These are phyloP conservation scores for Strobilomyces confusus DNA, from an alignment of 768 basidiomycete species.

Conservation along the genomic window DNA sequence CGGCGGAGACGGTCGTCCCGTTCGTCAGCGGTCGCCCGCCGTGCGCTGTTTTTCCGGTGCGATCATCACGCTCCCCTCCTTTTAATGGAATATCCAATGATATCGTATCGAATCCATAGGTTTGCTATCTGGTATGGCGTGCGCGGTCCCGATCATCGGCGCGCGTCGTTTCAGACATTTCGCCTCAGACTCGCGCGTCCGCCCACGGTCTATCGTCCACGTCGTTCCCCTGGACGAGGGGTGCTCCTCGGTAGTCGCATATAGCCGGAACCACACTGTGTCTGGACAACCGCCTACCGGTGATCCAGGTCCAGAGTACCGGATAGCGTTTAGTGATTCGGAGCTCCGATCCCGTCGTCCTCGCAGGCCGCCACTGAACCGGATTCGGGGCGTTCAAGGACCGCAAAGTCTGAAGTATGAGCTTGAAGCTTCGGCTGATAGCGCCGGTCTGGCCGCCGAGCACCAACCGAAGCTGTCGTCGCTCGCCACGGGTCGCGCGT, in stretches of 20 bases:
- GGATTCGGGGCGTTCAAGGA: not conserved
- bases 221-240: too few relatives aligned
- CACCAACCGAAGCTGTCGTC: not conserved
- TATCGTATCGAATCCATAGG: not conserved
- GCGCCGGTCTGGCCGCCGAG: not conserved
- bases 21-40: not conserved
- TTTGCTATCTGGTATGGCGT: not conserved
- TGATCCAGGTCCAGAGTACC: too few relatives aligned
- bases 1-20: not conserved
- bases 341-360: not conserved
- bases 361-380: not conserved
- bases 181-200: too few relatives aligned
- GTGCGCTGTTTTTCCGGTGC: not conserved
- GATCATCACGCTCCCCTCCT: slow-evolving; percentile 2
- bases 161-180: not conserved
- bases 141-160: not conserved
- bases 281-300: too few relatives aligned
- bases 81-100: not conserved
- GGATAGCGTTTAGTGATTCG: too few relatives aligned
- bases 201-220: not conserved
- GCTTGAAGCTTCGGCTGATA: not conserved
- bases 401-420: not conserved
- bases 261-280: too few relatives aligned
- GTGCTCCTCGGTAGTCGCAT: too few relatives aligned
- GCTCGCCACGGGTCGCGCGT: too few relatives aligned